Evolutionary conservation across 1,139 yeast genomes (phyloP).

Genomic region (Saccharomyces hybrid): DNA sequence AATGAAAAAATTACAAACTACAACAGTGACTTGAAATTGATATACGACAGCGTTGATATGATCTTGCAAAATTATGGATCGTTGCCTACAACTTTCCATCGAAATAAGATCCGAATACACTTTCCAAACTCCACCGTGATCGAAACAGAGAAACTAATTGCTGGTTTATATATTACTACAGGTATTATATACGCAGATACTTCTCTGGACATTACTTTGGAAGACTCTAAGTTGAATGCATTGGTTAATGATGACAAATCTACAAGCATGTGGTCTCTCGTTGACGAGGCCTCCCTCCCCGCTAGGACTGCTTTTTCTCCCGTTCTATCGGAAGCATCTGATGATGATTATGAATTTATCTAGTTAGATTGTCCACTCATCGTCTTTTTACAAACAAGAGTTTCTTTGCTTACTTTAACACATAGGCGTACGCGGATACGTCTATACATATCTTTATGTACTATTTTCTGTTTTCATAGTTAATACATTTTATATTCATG

Average conservation of each 20-base stretch:
- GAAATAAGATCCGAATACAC: slow-evolving; percentile 41
- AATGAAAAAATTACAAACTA: slow-evolving; percentile 35
- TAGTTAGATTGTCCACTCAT: slow-evolving; percentile 38
- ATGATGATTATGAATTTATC: slow-evolving; percentile 28
- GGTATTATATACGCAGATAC: slow-evolving; percentile 40
- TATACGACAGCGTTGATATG: slow-evolving; percentile 21
- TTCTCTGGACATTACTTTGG: slow-evolving; percentile 1
- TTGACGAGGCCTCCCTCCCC: not conserved
- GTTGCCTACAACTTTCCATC: slow-evolving; percentile 41
- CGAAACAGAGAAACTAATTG: slow-evolving; percentile 43
- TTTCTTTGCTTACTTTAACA: not conserved
- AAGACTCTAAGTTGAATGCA: slow-evolving; percentile 1
- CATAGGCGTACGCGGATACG: not conserved
- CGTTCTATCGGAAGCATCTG: slow-evolving; percentile 11
- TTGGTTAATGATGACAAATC: not conserved
- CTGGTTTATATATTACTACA: slow-evolving; percentile 44
- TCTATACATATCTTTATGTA: not conserved
- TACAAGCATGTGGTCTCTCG: not conserved
- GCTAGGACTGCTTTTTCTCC: slow-evolving; percentile 5
- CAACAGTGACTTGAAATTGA: slow-evolving; percentile 34
- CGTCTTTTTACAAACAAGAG: not conserved
- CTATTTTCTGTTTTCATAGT: not conserved
- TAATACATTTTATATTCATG: not conserved
- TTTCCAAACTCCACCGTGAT: slow-evolving; percentile 51
- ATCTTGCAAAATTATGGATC: slow-evolving; percentile 42